Evolutionary conservation across 306 rosid genomes (phyloP).

Genomic region (Vigna trinervia): DNA sequence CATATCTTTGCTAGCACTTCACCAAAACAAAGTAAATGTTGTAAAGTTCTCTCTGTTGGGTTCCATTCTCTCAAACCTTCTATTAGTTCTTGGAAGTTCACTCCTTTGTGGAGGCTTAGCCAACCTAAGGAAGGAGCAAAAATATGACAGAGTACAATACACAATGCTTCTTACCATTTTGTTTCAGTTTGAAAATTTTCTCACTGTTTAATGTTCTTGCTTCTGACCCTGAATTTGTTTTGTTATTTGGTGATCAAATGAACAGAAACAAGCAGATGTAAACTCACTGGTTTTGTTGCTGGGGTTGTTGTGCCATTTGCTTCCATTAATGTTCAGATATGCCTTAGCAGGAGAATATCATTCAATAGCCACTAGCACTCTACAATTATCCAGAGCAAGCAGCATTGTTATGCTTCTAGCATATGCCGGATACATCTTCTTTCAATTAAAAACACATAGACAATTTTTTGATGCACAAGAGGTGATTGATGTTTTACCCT

Average conservation of each 20-base stretch:
- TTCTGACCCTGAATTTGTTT: neutral
- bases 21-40: constrained; percentile 63
- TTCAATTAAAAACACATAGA: constrained; percentile 91
- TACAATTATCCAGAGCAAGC: constrained; percentile 86
- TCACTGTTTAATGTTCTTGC: neutral
- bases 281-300: constrained; percentile 73
- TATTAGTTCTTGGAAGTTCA: constrained; percentile 88
- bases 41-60: constrained; percentile 91
- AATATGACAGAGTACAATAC: constrained; percentile 69
- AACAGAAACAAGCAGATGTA: constrained; percentile 91
- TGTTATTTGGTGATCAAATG: constrained; percentile 24
- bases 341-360: constrained; percentile 44
- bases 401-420: constrained; percentile 85
- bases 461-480: constrained; percentile 70
- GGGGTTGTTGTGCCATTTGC: constrained; percentile 83
- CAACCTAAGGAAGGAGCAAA: constrained; percentile 67
- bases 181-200: neutral
- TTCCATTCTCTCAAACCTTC: constrained; percentile 92
- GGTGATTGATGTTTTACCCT: constrained; percentile 44
- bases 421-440: constrained; percentile 72
- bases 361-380: constrained; percentile 51
- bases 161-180: neutral
- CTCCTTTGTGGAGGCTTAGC: constrained; percentile 88
- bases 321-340: constrained; percentile 70
- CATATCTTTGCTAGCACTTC: constrained; percentile 80